A percentile compares a stretch with the other conserved stretches of the same genome.
phyloP scores from a whole-genome alignment of 192 early-diverging fungal species.

The Gonapodya prolifera region DNA sequence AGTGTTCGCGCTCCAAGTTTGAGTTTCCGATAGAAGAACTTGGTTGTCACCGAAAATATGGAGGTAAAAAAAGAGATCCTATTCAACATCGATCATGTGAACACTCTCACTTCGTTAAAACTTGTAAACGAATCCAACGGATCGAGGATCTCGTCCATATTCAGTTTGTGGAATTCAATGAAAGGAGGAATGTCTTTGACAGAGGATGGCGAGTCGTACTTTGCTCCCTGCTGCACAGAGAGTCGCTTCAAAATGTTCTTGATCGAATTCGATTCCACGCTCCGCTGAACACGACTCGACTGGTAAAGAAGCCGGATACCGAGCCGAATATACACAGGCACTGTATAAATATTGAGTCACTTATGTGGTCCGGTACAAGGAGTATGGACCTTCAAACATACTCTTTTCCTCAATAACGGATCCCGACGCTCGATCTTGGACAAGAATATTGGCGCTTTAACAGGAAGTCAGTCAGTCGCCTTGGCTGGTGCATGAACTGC shows the following conservation, averaged over 20 bases:
- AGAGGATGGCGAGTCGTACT: constrained; percentile 52
- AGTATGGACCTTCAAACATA: no score
- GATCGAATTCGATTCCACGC: background rate
- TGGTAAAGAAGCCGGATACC: constrained; percentile 71
- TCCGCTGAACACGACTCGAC: background rate
- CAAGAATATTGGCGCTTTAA: constrained; percentile 59
- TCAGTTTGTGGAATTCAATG: constrained; percentile 55
- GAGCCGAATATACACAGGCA: constrained; percentile 63
- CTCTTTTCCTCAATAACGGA: no score
- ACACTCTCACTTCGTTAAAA: constrained; percentile 78
- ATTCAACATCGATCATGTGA: no score
- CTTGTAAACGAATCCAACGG: constrained; percentile 53
- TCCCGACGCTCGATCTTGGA: constrained; percentile 50
- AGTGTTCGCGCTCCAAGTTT: constrained; percentile 44
- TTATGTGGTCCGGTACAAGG: no score
- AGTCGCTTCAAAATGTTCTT: constrained; percentile 27
- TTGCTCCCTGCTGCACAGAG: constrained; percentile 52
- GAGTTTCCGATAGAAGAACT: constrained; percentile 73
- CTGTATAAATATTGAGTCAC: no score
- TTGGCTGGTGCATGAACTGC: no score
- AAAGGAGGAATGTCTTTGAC: constrained; percentile 54
- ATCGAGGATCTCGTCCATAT: constrained; percentile 52
- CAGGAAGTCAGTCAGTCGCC: no score
- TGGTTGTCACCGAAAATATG: no score
- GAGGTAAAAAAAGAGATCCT: no score